phyloP scores from a whole-genome alignment of 225 moss, liverwort and hornwort genomes.

The Ulota crispa region DNA sequence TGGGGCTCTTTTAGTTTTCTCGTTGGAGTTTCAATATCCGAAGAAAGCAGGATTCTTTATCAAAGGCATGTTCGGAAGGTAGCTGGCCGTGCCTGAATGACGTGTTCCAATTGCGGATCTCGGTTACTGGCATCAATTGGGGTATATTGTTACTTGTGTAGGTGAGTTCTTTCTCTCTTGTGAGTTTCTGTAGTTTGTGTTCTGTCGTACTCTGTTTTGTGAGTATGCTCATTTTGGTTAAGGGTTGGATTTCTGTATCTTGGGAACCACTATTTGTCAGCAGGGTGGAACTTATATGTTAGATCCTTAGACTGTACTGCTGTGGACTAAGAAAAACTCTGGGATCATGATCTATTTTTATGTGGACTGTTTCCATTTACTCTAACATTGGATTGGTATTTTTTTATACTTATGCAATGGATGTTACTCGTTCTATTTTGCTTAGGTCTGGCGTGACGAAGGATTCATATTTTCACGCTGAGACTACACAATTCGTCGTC shows the following conservation, averaged over 20 bases:
- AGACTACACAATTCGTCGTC: slow-evolving; percentile 16
- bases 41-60: slow-evolving; percentile 58
- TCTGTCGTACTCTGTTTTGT: not conserved
- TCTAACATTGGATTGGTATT: not conserved
- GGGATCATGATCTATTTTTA: not conserved
- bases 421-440: slow-evolving; percentile 14
- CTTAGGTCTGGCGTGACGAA: slow-evolving; percentile 33
- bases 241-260: not conserved
- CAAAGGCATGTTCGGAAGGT: slow-evolving; percentile 56
- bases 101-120: slow-evolving; percentile 20
- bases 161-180: slow-evolving; percentile 28
- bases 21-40: slow-evolving; percentile 65
- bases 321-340: not conserved
- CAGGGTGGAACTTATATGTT: not conserved
- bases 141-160: slow-evolving; percentile 11
- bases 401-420: slow-evolving; percentile 6
- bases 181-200: not conserved
- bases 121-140: slow-evolving; percentile 36
- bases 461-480: not conserved
- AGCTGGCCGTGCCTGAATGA: slow-evolving; percentile 14
- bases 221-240: not conserved
- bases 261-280: not conserved
- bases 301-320: not conserved
- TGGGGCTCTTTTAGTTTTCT: slow-evolving; percentile 65
- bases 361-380: not conserved